These are phyloP conservation scores for Fraxinus velutina DNA, from an alignment of 305 asterid species.

Conservation along the genomic window DNA sequence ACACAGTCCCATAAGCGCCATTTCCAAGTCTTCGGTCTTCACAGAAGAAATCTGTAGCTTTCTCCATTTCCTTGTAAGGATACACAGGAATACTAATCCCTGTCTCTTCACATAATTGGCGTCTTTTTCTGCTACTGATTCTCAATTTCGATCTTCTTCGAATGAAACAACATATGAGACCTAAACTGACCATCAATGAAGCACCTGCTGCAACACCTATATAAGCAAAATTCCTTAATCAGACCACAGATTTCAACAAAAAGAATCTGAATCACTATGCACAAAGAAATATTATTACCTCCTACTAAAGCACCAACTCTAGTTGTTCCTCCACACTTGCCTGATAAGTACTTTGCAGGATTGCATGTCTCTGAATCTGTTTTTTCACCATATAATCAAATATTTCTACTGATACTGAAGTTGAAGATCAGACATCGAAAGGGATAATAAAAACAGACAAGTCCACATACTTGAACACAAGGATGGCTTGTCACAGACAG, in stretches of 20 bases:
- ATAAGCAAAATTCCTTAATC: not conserved
- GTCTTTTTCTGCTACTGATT: constrained; percentile 31
- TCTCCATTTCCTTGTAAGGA: constrained; percentile 57
- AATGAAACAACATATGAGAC: constrained; percentile 44
- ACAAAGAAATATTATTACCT: constrained; percentile 34
- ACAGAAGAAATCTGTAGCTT: constrained; percentile 57
- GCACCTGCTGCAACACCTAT: constrained; percentile 64
- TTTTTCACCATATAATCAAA: not conserved
- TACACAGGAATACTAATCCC: constrained; percentile 57
- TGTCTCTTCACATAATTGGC: constrained; percentile 38
- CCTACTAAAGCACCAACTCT: constrained; percentile 58
- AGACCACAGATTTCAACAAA: not conserved
- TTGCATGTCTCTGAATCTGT: constrained; percentile 50
- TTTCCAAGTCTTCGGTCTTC: constrained; percentile 57
- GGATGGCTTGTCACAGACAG: not conserved
- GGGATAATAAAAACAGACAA: not conserved
- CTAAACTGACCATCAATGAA: constrained; percentile 43
- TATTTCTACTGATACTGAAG: not conserved
- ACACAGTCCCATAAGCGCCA: constrained; percentile 72
- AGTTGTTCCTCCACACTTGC: constrained; percentile 72
- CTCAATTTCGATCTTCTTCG: constrained; percentile 34
- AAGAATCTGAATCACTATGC: not conserved
- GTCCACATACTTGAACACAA: not conserved
- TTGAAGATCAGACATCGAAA: not conserved
- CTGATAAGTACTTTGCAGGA: constrained; percentile 59